Percentiles rank a stretch among this genome's conserved stretches.
Conservation (phyloP, 2,329 filamentous ascomycete species). For the Botrytis hyacinthi region DNA sequence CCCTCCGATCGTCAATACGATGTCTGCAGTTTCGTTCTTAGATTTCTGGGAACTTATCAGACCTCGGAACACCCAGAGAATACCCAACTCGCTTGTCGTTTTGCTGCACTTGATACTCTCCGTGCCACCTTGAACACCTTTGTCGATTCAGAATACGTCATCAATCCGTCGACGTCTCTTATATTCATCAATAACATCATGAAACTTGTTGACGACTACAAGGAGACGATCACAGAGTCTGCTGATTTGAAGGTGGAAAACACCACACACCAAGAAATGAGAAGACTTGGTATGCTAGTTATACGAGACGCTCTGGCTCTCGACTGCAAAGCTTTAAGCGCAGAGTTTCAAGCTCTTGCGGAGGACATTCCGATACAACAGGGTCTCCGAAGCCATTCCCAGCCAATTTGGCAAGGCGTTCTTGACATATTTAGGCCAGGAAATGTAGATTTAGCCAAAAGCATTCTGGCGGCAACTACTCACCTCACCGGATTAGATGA, state of each 20-base stretch:
- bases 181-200: slow-evolving; percentile 64
- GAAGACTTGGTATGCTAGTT: slow-evolving; percentile 58
- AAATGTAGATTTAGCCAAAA: slow-evolving; percentile 69
- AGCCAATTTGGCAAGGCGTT: slow-evolving; percentile 75
- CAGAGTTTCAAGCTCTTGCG: slow-evolving; percentile 66
- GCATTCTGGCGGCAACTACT: slow-evolving; percentile 58
- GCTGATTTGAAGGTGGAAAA: slow-evolving; percentile 46
- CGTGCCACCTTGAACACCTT: slow-evolving; percentile 57
- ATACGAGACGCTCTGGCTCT: slow-evolving; percentile 65
- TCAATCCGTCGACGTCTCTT: slow-evolving; percentile 51
- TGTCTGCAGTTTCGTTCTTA: slow-evolving; percentile 74
- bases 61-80: slow-evolving; percentile 53
- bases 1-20: slow-evolving; percentile 73
- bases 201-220: slow-evolving; percentile 63
- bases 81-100: slow-evolving; percentile 60
- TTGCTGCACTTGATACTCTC: slow-evolving; percentile 62
- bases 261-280: slow-evolving; percentile 47
- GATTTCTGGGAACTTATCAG: slow-evolving; percentile 66
- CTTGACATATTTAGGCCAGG: slow-evolving; percentile 64
- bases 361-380: slow-evolving; percentile 61
- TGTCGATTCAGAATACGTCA: slow-evolving; percentile 49
- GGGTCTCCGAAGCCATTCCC: slow-evolving; percentile 66
- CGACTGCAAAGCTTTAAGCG: slow-evolving; percentile 67
- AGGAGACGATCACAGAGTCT: slow-evolving; percentile 56
- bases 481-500: slow-evolving; percentile 73